phyloP scores from a whole-genome alignment of 805 yeast genomes.

The Ogataea polymorpha region DNA sequence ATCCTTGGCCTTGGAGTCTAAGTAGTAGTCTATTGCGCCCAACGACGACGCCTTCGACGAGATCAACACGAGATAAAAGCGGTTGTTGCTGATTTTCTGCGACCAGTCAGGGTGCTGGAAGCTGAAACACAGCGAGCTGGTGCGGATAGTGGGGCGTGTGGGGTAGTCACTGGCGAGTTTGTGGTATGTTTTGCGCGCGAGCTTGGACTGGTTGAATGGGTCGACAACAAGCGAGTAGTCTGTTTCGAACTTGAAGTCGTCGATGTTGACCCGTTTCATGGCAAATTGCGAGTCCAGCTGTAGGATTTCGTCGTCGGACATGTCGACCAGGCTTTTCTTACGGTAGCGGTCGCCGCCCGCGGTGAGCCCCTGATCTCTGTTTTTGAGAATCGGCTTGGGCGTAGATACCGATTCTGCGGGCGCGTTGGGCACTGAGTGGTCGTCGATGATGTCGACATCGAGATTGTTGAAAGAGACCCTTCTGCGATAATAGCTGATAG shows the following conservation, averaged over 20 bases:
- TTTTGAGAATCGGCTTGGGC: slow-evolving; percentile 9
- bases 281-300: slow-evolving; percentile 53
- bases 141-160: slow-evolving; percentile 31
- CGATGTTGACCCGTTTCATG: slow-evolving; percentile 38
- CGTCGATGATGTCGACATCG: slow-evolving; percentile 9
- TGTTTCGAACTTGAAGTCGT: slow-evolving; percentile 43
- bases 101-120: slow-evolving; percentile 40
- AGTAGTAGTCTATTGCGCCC: slow-evolving; percentile 68
- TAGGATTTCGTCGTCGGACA: slow-evolving; percentile 53
- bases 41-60: slow-evolving; percentile 69
- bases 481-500: slow-evolving; percentile 5
- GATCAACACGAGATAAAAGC: slow-evolving; percentile 47
- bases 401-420: neutral
- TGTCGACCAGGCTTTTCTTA: slow-evolving; percentile 46
- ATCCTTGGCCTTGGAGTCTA: slow-evolving; percentile 47
- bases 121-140: slow-evolving; percentile 38
- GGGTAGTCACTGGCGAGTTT: slow-evolving; percentile 31
- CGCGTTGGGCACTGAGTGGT: neutral
- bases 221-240: slow-evolving; percentile 27
- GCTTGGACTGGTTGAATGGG: slow-evolving; percentile 17
- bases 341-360: slow-evolving; percentile 14
- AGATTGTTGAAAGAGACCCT: slow-evolving; percentile 15
- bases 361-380: slow-evolving; percentile 1
- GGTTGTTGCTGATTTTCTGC: slow-evolving; percentile 18
- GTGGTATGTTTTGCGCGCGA: slow-evolving; percentile 19